Evolutionary conservation across 495 filamentous ascomycete genomes (phyloP).

Genomic region (Neurospora sp.): DNA sequence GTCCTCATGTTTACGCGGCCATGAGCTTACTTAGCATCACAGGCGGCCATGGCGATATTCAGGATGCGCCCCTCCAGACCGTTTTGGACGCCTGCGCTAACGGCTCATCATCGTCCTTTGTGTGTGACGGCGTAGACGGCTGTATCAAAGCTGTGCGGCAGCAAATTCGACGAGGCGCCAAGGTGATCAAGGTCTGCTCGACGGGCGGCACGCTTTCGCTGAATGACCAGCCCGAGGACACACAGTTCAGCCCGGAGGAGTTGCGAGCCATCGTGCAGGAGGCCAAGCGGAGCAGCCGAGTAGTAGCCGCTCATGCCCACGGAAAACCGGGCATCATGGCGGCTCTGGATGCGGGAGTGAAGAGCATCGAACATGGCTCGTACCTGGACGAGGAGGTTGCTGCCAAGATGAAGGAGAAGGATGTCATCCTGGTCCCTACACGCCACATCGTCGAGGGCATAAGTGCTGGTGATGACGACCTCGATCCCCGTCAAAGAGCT

Average conservation of each 20-base stretch:
- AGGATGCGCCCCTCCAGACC: slow-evolving; percentile 24
- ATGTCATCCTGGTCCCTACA: slow-evolving; percentile 35
- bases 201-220: slow-evolving; percentile 38
- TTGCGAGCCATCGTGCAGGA: slow-evolving; percentile 39
- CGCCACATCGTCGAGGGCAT: slow-evolving; percentile 31
- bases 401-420: slow-evolving; percentile 37
- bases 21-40: slow-evolving; percentile 35
- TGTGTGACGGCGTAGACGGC: slow-evolving; percentile 39
- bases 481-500: slow-evolving; percentile 19
- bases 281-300: slow-evolving; percentile 31
- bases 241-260: slow-evolving; percentile 43
- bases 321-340: slow-evolving; percentile 43
- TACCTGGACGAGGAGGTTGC: slow-evolving; percentile 37
- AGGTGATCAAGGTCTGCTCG: slow-evolving; percentile 41
- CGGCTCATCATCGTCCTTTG: neutral
- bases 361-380: slow-evolving; percentile 38
- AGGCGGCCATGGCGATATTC: slow-evolving; percentile 39
- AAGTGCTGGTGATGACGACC: slow-evolving; percentile 18
- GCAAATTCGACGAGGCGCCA: slow-evolving; percentile 40
- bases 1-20: slow-evolving; percentile 40
- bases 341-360: slow-evolving; percentile 34
- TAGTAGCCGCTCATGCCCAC: slow-evolving; percentile 41
- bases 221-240: slow-evolving; percentile 35
- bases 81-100: slow-evolving; percentile 21
- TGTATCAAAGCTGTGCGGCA: slow-evolving; percentile 36